Evolutionary conservation across 116 monocot genomes (phyloP).

Genomic region (Papilionanthe hybrid): DNA sequence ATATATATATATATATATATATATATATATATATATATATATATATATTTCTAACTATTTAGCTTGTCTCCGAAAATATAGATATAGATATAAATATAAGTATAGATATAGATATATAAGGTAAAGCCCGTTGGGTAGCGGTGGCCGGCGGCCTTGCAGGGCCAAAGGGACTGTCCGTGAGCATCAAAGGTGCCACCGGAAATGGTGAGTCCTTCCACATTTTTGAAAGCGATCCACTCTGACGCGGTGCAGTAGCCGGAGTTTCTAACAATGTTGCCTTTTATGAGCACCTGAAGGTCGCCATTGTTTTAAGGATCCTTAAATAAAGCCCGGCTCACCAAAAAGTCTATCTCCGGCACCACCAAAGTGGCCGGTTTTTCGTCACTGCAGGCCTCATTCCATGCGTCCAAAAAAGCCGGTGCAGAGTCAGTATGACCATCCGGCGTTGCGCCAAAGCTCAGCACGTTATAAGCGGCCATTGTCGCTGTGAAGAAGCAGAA

Average conservation of each 20-base stretch:
- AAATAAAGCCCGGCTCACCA: conserved; percentile 33
- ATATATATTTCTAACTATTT: conserved; percentile 21
- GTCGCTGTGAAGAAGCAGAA: background rate
- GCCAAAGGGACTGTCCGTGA: conserved; percentile 51
- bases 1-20: too few species aligned
- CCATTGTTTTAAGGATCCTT: conserved; percentile 50
- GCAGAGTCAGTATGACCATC: conserved; percentile 24
- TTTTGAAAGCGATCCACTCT: conserved; percentile 51
- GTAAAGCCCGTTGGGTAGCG: conserved; percentile 49
- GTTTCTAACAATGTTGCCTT: conserved; percentile 50
- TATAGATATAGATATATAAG: background rate
- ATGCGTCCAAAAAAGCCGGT: conserved; percentile 11
- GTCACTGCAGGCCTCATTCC: conserved; percentile 34
- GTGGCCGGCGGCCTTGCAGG: conserved; percentile 43
- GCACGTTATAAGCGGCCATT: conserved; percentile 1
- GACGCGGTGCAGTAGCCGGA: conserved; percentile 8
- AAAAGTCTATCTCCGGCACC: conserved; percentile 43
- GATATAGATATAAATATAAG: too few species aligned
- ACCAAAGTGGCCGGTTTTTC: conserved; percentile 22
- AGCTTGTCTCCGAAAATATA: too few species aligned
- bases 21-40: too few species aligned
- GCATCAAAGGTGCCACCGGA: conserved; percentile 47
- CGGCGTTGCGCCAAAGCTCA: conserved; percentile 15
- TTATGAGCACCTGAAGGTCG: conserved; percentile 19
- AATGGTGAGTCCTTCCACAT: conserved; percentile 31